Evolutionary conservation across 164 flowering plant species (phyloP), one percentile per base, ranked within the genome.

Genomic region (Buxus sempervirens): DNA sequence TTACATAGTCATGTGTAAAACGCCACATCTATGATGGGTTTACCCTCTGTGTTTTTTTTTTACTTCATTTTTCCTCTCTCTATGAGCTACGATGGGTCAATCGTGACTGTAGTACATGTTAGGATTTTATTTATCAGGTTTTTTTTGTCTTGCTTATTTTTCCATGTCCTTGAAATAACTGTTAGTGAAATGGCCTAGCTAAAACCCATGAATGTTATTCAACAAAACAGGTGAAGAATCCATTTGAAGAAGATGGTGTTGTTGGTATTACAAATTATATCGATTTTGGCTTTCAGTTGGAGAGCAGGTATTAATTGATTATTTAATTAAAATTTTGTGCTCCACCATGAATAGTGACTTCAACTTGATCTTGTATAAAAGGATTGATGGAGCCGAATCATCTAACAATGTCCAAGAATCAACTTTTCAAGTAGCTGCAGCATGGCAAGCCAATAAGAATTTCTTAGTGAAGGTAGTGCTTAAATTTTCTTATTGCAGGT

Each of bases 361-460:
- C 22, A 63, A 45, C 65, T 26, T 65, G 58, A 24, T 72, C 48
- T 59, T 63, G 51, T 28, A 67, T 21, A 76, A 16, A 64, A 79
- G 82, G 73, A 63, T 91, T 38, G 88, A 89, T 73, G 90, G 85
- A 72, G 73, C 75, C 60, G 81, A 82, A 60, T 28, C 80, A 20
- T 57, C 86, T 60, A 75, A 77, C 65, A 75, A 49, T 60, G 72
- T 72, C 48, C 78, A 81, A 14, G 90, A 87, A 48, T 88, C 98
- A 63, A 81, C 86, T 51, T 88, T 95, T 77, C 95, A 90, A 70
- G 80, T 91, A 58, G 98, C 83, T 73, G 90, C 96, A 51, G 89
- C 98, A 22, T 95, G 97, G 98, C 98, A 95, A 80, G 97, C 97
- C 63, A 95, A 95, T 76, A 91, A 95, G 72, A 95, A 95, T 82